A percentile compares a stretch with the other conserved stretches of the same genome.
Conservation (phyloP, 306 rosid genomes). For the Luffa aegyptiaca region DNA sequence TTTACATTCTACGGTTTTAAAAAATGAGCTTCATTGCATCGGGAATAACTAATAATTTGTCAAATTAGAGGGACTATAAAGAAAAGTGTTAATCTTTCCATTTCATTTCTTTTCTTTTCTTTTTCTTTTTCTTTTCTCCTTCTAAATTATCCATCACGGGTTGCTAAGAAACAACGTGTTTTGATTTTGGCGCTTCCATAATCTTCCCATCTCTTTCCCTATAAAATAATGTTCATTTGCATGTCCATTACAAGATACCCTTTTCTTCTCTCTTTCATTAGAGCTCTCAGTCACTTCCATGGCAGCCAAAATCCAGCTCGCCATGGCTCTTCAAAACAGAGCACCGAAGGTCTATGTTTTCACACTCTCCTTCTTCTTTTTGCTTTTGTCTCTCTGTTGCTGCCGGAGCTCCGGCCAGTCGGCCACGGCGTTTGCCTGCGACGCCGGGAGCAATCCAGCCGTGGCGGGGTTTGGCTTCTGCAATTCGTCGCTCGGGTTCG, state of each 20-base stretch:
- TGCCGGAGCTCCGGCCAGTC: conserved; percentile 34
- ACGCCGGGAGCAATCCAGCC: conserved; percentile 24
- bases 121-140: background rate
- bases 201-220: background rate
- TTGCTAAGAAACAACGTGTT: conserved; percentile 35
- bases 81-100: too few relatives aligned
- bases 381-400: conserved; percentile 4
- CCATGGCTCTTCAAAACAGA: conserved; percentile 44
- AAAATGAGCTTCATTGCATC: too few relatives aligned
- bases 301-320: background rate
- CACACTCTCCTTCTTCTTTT: conserved; percentile 17
- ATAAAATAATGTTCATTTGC: background rate
- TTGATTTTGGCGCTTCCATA: background rate
- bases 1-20: too few relatives aligned
- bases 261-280: background rate
- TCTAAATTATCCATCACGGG: conserved; percentile 44
- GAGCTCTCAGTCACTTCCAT: background rate
- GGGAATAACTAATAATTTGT: too few relatives aligned
- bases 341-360: conserved; percentile 48
- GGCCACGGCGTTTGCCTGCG: conserved; percentile 54
- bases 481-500: conserved; percentile 31
- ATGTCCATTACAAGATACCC: conserved; percentile 13
- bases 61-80: background rate
- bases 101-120: background rate
- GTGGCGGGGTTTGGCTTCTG: conserved; percentile 52